phyloP scores from a whole-genome alignment of 2,329 filamentous ascomycete genomes.

The Dactylella cylindrospora region DNA sequence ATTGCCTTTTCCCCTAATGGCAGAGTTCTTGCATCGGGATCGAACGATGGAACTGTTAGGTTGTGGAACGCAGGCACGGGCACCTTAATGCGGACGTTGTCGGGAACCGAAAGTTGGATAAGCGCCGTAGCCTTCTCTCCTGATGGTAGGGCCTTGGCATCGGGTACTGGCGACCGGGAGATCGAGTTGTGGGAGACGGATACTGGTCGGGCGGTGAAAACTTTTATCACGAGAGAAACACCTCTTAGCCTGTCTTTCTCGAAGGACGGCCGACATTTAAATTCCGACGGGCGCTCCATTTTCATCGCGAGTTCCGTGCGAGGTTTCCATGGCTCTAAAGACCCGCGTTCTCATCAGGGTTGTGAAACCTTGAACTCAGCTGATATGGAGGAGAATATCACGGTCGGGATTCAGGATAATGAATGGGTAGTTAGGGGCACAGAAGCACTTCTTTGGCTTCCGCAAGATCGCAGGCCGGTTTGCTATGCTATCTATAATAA shows the following conservation, averaged over 20 bases:
- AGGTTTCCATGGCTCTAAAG: not conserved
- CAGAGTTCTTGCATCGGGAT: conserved; percentile 2
- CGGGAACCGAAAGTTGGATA: conserved; percentile 59
- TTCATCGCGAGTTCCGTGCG: not conserved
- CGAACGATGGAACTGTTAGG: not conserved
- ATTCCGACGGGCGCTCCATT: not conserved
- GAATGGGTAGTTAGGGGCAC: conserved; percentile 10
- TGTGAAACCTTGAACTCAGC: too few relatives aligned
- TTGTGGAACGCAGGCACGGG: conserved; percentile 42
- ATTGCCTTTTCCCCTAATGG: conserved; percentile 7
- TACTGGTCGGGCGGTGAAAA: too few relatives aligned
- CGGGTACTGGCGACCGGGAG: not conserved
- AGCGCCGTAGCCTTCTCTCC: conserved; percentile 97
- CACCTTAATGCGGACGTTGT: not conserved
- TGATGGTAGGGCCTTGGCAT: conserved; percentile 65
- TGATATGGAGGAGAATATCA: too few relatives aligned
- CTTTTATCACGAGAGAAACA: too few relatives aligned
- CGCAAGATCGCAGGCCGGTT: not conserved
- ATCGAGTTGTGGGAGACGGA: not conserved
- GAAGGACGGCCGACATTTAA: too few relatives aligned
- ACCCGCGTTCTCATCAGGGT: not conserved
- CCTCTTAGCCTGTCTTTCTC: not conserved
- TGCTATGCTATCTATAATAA: not conserved
- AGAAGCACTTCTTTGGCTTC: conserved; percentile 19
- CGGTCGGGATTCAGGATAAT: too few relatives aligned